Evolutionary conservation across 2,329 filamentous ascomycete genomes (phyloP).

Genomic region (Aspergillus vadensis): DNA sequence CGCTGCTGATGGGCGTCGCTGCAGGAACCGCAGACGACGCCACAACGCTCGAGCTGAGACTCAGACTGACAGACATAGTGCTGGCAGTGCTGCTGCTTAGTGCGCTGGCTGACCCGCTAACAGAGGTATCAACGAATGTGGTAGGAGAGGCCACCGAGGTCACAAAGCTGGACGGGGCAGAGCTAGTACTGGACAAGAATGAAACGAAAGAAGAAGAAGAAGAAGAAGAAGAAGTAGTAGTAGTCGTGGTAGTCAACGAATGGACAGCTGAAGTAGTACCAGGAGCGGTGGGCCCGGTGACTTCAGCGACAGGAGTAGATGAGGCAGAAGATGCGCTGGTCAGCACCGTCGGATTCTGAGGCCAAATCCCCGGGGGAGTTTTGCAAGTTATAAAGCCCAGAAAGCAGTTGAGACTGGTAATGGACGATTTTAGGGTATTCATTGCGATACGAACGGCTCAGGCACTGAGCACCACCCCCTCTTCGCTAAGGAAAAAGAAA

Average conservation of each 20-base stretch:
- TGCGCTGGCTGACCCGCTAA: constrained; percentile 1
- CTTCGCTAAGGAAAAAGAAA: constrained; percentile 15
- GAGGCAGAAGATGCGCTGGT: constrained; percentile 6
- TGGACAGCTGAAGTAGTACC: constrained; percentile 3
- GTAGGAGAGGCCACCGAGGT: constrained; percentile 13
- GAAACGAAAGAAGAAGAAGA: constrained; percentile 2
- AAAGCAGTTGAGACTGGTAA: constrained; percentile 30
- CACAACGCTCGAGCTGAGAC: constrained; percentile 20
- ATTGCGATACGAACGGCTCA: constrained; percentile 24
- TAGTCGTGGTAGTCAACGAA: constrained; percentile 1
- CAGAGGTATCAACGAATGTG: constrained; percentile 11
- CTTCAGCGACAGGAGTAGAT: not conserved
- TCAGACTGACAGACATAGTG: constrained; percentile 29
- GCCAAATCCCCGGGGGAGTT: constrained; percentile 33
- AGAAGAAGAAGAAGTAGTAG: too few species aligned
- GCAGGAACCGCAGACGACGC: constrained; percentile 24
- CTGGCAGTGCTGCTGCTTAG: constrained; percentile 8
- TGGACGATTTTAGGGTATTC: constrained; percentile 20
- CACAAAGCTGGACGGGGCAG: constrained; percentile 11
- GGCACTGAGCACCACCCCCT: constrained; percentile 1
- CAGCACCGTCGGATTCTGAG: constrained; percentile 28
- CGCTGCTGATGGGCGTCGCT: constrained; percentile 22
- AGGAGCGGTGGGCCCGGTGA: constrained; percentile 3
- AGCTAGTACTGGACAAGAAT: constrained; percentile 2
- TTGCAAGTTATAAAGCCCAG: constrained; percentile 37